Evolutionary conservation across 2,329 filamentous ascomycete species (phyloP), one percentile per base, ranked within the genome.

Genomic region (Hortaea sp.): DNA sequence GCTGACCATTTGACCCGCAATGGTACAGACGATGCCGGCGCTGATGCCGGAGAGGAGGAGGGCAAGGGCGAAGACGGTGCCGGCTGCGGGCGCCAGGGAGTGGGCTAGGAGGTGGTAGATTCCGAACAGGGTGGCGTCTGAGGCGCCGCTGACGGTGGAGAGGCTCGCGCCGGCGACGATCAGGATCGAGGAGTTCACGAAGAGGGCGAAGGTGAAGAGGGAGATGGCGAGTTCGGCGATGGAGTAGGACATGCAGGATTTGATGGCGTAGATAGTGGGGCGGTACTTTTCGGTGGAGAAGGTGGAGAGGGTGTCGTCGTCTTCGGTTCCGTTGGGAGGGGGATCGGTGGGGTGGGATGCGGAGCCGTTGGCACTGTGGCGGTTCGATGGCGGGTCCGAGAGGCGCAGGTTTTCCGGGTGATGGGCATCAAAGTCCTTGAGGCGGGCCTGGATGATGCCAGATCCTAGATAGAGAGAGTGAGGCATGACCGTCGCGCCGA

Each of bases 11-110:
- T 94, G 88, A 0, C 88, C 88, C 0, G 88, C 78, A 55, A 94
- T 92, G 1, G 88, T 94, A 68, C 88, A 94, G 2, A 94, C 83
- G 32, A 94, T 86, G 5, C 88, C 88, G 0, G 88, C 88, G 0
- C 82, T 86, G 9, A 87, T 76, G 6, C 88, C 88, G 0, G 84
- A 89, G 0, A 94, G 76, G 0, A 94, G 75, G 1, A 94, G 70
- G 0, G 88, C 86, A 2, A 94, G 71, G 0, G 86, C 86, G 53
- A 94, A 94, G n/a, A 94, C 72, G 2, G 84, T 85, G 1, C 86
- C 88, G 0, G 87, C 88, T 0, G 77, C 84, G 0, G 82, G 80
- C 0, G 84, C 80, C 43, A 95, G 79, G 45, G 78, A 82, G 0
- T 65, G 58, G 0, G 80, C 76, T 0, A 95, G 77, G 3, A 95